Evolutionary conservation across 2,329 filamentous ascomycete species (phyloP).

Genomic region (Botryotinia convoluta): DNA sequence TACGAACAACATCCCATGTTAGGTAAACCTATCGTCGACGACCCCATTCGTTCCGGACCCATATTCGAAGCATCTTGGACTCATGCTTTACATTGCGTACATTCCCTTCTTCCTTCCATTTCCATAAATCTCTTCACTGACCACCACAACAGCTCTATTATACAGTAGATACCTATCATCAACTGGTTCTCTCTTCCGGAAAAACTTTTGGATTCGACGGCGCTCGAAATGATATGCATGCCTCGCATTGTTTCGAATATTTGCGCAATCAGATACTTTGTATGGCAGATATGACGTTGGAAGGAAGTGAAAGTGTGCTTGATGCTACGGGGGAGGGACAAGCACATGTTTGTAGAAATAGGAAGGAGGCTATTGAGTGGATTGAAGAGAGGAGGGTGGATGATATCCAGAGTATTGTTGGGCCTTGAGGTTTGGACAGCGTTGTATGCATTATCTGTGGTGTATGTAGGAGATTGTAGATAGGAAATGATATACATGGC

Average conservation of each 20-base stretch:
- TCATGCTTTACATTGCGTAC: constrained; percentile 38
- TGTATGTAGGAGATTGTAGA: background rate
- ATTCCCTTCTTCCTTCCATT: background rate
- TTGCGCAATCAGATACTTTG: constrained; percentile 38
- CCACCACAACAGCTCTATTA: constrained; percentile 33
- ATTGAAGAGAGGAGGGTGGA: constrained; percentile 38
- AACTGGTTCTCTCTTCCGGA: constrained; percentile 32
- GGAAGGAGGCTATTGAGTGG: constrained; percentile 37
- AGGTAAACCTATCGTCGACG: constrained; percentile 37
- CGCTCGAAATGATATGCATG: constrained; percentile 35
- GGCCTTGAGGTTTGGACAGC: constrained; percentile 26
- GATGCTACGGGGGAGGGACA: constrained; percentile 36
- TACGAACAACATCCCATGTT: constrained; percentile 37
- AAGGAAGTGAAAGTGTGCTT: constrained; percentile 32
- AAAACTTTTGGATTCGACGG: constrained; percentile 34
- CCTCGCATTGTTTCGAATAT: constrained; percentile 39
- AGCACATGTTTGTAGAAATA: constrained; percentile 38
- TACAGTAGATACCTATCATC: constrained; percentile 39
- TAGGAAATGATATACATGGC: background rate
- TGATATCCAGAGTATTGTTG: constrained; percentile 39
- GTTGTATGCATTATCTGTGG: background rate
- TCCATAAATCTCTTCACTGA: background rate
- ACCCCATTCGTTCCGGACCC: constrained; percentile 36
- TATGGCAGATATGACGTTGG: constrained; percentile 40
- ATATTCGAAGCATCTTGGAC: constrained; percentile 40